Conservation (phyloP, 768 basidiomycete species). For the Podaxis sp. region DNA sequence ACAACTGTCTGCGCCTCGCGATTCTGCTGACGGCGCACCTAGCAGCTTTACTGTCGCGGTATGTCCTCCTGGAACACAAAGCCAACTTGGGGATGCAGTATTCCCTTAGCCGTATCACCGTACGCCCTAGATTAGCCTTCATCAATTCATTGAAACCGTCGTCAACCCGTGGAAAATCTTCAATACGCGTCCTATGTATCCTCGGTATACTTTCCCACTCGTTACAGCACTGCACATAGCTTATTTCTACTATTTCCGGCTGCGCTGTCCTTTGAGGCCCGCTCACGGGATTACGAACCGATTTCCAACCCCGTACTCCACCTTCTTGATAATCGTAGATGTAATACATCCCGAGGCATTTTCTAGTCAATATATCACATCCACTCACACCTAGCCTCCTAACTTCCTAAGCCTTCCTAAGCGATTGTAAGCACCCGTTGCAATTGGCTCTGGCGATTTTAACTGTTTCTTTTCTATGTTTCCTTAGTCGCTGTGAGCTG, state of each 20-base stretch:
- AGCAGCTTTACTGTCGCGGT: too few species aligned
- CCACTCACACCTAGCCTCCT: conserved; percentile 14
- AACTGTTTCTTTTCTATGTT: too few species aligned
- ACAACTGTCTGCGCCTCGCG: too few species aligned
- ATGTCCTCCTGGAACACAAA: too few species aligned
- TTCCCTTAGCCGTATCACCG: too few species aligned
- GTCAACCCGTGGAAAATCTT: background rate
- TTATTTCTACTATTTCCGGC: conserved; percentile 29
- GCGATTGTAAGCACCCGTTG: conserved; percentile 17
- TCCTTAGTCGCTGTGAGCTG: too few species aligned
- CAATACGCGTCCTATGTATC: background rate
- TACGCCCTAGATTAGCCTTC: too few species aligned
- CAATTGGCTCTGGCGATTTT: too few species aligned
- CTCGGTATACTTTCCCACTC: background rate
- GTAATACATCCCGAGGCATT: conserved; percentile 23
- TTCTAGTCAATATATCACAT: conserved; percentile 25
- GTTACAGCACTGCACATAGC: conserved; percentile 17
- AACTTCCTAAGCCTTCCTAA: conserved; percentile 17
- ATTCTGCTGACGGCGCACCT: too few species aligned
- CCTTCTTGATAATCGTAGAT: background rate
- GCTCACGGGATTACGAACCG: conserved; percentile 19
- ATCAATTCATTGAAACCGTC: background rate
- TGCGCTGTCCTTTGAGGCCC: conserved; percentile 29
- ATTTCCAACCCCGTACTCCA: background rate
- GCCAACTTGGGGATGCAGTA: too few species aligned